Percentiles rank a stretch among this genome's conserved stretches.
Conservation (phyloP, 345 rosid species). For the Clarkia xantiana region DNA sequence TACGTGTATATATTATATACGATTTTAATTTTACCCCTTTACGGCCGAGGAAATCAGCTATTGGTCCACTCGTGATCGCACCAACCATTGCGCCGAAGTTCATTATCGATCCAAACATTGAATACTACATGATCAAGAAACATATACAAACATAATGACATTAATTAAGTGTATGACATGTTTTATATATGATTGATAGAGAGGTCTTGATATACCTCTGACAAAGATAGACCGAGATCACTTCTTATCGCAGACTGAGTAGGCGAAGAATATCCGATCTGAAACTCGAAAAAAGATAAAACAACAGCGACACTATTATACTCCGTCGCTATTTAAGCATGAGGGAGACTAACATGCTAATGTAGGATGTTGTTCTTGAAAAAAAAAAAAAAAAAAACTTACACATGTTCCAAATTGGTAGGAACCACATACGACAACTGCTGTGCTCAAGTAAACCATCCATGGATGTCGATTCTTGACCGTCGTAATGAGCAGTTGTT, state of each 20-base stretch:
- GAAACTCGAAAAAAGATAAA: constrained; percentile 6
- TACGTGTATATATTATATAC: no score
- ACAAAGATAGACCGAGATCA: constrained; percentile 50
- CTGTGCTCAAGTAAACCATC: constrained; percentile 75
- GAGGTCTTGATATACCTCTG: constrained; percentile 26
- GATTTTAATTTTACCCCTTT: constrained; percentile 89
- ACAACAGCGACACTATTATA: no score
- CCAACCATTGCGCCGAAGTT: constrained; percentile 96
- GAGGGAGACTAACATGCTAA: no score
- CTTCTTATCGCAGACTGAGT: constrained; percentile 65
- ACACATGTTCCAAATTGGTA: constrained; percentile 76
- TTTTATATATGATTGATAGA: no score
- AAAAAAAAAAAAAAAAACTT: constrained; percentile 18
- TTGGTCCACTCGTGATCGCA: constrained; percentile 73
- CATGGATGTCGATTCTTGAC: constrained; percentile 20
- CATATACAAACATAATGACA: no score
- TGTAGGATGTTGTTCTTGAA: no score
- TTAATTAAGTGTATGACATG: no score
- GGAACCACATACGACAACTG: constrained; percentile 77
- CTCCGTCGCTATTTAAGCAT: no score
- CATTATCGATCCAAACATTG: constrained; percentile 73
- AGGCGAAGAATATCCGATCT: constrained; percentile 89
- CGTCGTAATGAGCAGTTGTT: constrained; percentile 20
- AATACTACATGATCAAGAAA: constrained; percentile 36
- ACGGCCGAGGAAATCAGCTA: constrained; percentile 72